Conservation (phyloP, 352 stramenopile species). For the Discostella stelligera region DNA sequence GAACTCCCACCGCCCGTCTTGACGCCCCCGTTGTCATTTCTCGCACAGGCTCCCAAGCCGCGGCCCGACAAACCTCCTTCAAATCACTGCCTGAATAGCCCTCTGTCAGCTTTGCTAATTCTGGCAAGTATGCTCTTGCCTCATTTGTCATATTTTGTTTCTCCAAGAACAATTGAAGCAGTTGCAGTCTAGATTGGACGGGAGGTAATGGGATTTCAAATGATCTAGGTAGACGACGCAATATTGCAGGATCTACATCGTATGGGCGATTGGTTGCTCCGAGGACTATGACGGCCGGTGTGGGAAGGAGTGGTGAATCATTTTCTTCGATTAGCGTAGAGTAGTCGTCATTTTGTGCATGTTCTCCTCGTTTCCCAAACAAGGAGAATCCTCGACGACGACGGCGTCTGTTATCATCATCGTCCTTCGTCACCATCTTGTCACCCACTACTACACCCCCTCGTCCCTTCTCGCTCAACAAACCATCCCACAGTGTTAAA, state of each 20-base stretch:
- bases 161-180: constrained; percentile 90
- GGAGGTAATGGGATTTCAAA: constrained; percentile 94
- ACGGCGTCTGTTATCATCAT: neutral
- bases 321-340: too few species aligned
- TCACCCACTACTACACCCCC: constrained; percentile 14
- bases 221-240: constrained; percentile 92
- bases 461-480: constrained; percentile 62
- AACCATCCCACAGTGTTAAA: constrained; percentile 96
- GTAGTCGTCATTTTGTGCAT: too few species aligned
- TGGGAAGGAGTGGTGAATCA: constrained; percentile 18
- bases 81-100: constrained; percentile 96
- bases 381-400: neutral
- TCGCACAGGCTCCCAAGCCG: constrained; percentile 89
- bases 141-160: constrained; percentile 83
- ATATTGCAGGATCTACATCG: constrained; percentile 90
- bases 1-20: constrained; percentile 35
- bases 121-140: constrained; percentile 56
- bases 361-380: neutral
- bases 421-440: neutral
- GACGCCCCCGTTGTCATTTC: constrained; percentile 75
- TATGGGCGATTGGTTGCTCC: constrained; percentile 92
- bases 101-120: constrained; percentile 86
- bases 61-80: constrained; percentile 93
- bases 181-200: constrained; percentile 87
- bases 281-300: constrained; percentile 90